Evolutionary conservation across 495 filamentous ascomycete genomes (phyloP), one percentile per base, ranked within the genome.

Genomic region (Tetracladium setigerum): DNA sequence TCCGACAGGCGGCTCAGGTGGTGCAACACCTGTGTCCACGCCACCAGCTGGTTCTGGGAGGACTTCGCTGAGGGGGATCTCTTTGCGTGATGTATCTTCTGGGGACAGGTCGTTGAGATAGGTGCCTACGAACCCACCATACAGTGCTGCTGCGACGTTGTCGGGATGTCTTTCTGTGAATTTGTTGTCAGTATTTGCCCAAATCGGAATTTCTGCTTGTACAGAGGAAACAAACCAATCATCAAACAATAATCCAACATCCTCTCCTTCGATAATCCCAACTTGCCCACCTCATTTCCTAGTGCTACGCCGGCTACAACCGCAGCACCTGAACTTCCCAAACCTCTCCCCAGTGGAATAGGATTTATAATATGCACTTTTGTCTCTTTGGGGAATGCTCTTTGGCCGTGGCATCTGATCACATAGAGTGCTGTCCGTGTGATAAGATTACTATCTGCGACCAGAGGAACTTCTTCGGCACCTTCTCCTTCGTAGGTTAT

Each of bases 51-150:
- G 88, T 34, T 82, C 76, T 1, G 88, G 89, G 33, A 98, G 71
- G 11, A 96, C 90, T 63, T 98, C 91, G 56, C 86, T 90, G 6
- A 95, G 74, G n/a, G 91, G 91, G 56, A 98, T 95, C 69, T 96
- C 90, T 46, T 80, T 87, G 24, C 89, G 76, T 30, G 83, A 84
- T 46, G 83, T 84, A 55, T 96, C 89, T 63, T 83, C 84, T 4
- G 87, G 84, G 46, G 84, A 78, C 46, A 97, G 74, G 46, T 94
- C 89, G 65, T 89, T 94, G 38, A 96, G 74, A 54, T 96, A 96
- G 8, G 89, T 94, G 24, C 92, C 92, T 13, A 96, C 86, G 59
- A 98, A 95, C n/a, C 92, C 92, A 38, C 92, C 92, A 60, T 89
- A 95, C 22, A 95, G 76, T 1, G 91, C 89, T 0, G 92, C 92